Evolutionary conservation across 345 rosid species (phyloP), one percentile per base, ranked within the genome.

Genomic region (Eucalyptus regnans): DNA sequence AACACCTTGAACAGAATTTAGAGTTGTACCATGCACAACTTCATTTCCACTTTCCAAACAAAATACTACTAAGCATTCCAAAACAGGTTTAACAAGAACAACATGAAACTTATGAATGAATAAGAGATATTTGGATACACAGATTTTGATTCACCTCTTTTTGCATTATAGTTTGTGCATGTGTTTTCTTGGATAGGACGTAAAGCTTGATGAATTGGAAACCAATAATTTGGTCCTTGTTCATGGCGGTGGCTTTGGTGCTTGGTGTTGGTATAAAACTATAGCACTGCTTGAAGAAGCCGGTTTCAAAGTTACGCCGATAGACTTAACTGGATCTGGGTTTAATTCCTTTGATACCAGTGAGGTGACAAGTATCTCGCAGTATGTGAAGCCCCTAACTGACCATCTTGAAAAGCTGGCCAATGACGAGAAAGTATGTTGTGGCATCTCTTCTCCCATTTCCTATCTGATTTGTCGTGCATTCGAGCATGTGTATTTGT

Each of bases 221-320:
- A 95, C 99, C 89, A 92, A 93, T 89, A 96, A 97, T 91, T 93
- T 97, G 89, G 94, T 96, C 44, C 98, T 96, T 89, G 96, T 96
- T 81, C 99, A 97, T 91, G 99, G 99, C 83, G 99, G 99, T 86
- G 99, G 99, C 49, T 97, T 95, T 91, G 99, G 99, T 29, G 99
- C 99, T 89, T 97, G 99, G 99, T 96, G 99, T 92, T 97, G 99
- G 99, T 97, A 97, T 90, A 97, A 96, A 93, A 94, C 98, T 84
- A 96, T 97, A 84, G 96, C 99, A 64, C 97, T 96, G 89, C 95
- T 97, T 50, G 99, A 97, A 90, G 99, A 95, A 91, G 93, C 92
- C 48, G 99, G 98, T 89, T 95, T 94, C 93, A 95, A 89, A 94
- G 99, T 96, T 87, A 95, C 97, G 46, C 98, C 99, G 43, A 49